Evolutionary conservation across 164 flowering plant species (phyloP).

Genomic region (Umbellularia californica): DNA sequence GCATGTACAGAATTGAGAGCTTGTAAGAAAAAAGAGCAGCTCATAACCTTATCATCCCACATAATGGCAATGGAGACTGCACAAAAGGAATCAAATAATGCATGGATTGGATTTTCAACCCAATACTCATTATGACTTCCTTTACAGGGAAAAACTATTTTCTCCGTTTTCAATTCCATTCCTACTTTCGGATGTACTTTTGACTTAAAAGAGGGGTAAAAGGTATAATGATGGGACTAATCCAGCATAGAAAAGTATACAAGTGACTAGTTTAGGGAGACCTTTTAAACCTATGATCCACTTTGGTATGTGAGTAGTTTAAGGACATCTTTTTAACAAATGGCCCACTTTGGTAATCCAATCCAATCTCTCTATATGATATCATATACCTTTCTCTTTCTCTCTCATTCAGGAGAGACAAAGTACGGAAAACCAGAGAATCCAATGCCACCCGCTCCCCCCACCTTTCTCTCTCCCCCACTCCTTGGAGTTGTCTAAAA

Average conservation of each 20-base stretch:
- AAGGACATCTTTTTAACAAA: no score
- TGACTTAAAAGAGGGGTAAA: neutral
- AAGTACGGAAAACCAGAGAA: neutral
- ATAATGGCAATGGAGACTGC: neutral
- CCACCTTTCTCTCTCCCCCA: no score
- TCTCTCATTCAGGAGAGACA: neutral
- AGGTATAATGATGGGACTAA: slow-evolving; percentile 1
- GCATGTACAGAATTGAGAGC: neutral
- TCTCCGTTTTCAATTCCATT: neutral
- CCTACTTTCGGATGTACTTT: neutral
- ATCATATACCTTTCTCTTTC: neutral
- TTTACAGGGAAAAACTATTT: neutral
- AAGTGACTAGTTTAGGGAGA: neutral
- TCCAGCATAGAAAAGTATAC: neutral
- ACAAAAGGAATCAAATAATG: neutral
- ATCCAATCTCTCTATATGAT: neutral
- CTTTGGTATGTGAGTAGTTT: neutral
- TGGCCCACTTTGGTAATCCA: neutral
- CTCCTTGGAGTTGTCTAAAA: no score
- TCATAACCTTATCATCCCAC: neutral
- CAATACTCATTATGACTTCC: neutral
- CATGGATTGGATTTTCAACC: neutral
- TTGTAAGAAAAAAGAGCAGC: neutral
- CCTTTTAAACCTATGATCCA: neutral
- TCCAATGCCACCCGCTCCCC: neutral